Evolutionary conservation across 345 rosid genomes (phyloP).

Genomic region (Moricandia arvensis): DNA sequence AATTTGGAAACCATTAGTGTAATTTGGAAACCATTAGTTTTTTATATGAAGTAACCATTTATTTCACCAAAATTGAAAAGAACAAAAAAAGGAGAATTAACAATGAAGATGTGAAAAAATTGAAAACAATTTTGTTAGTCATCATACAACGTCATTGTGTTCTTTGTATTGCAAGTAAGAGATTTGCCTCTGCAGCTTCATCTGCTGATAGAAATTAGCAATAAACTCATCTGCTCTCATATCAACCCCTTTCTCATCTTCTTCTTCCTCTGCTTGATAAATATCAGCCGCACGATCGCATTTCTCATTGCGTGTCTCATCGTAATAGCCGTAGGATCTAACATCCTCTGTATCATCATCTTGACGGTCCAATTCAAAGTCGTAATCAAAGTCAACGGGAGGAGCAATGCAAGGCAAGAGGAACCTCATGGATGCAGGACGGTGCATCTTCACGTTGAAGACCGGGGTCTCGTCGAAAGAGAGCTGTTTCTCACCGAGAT

Average conservation of each 20-base stretch:
- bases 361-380: constrained; percentile 39
- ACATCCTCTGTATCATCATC: constrained; percentile 6
- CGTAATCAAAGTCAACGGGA: constrained; percentile 59
- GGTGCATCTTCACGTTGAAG: constrained; percentile 57
- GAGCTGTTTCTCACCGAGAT: constrained; percentile 60
- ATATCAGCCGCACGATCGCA: constrained; percentile 22
- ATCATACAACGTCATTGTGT: constrained; percentile 9
- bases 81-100: neutral
- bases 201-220: constrained; percentile 62
- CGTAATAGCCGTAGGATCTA: constrained; percentile 26
- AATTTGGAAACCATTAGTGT: no score
- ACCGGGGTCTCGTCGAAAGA: constrained; percentile 82
- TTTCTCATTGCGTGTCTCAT: no score
- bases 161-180: constrained; percentile 59
- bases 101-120: neutral
- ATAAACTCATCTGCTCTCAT: constrained; percentile 82
- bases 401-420: constrained; percentile 76
- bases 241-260: constrained; percentile 70
- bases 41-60: neutral
- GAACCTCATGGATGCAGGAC: constrained; percentile 63
- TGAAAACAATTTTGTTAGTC: neutral
- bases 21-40: no score
- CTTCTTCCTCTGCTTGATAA: constrained; percentile 19
- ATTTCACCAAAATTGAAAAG: neutral
- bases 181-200: constrained; percentile 80